Evolutionary conservation across 306 rosid genomes (phyloP).

Genomic region (Quercus glauca): DNA sequence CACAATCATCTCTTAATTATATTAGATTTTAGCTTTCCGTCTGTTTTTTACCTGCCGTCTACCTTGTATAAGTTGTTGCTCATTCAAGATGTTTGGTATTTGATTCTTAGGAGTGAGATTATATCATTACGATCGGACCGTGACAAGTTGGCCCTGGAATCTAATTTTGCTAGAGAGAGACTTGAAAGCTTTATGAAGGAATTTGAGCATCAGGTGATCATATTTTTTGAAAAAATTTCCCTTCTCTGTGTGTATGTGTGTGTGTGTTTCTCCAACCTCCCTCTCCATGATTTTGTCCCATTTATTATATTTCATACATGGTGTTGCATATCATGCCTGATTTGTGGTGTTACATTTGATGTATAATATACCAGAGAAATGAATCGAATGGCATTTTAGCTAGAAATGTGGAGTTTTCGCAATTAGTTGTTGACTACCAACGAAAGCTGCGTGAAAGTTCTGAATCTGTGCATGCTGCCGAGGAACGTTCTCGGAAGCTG

Average conservation of each 20-base stretch:
- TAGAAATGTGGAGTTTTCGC: constrained; percentile 90
- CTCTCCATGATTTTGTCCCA: background rate
- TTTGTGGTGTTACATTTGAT: background rate
- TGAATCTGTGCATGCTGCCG: constrained; percentile 67
- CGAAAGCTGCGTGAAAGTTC: constrained; percentile 77
- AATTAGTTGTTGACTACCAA: constrained; percentile 77
- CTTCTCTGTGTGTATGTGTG: background rate
- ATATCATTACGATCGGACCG: constrained; percentile 64
- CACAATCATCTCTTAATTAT: background rate
- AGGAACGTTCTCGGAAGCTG: constrained; percentile 67
- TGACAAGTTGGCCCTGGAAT: constrained; percentile 68
- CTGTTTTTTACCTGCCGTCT: background rate
- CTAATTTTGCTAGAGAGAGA: constrained; percentile 67
- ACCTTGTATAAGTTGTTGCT: background rate
- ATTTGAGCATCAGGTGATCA: constrained; percentile 69
- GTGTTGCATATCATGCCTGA: background rate
- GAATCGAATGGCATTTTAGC: constrained; percentile 65
- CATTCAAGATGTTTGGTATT: background rate
- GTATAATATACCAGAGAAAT: constrained; percentile 47
- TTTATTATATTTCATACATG: background rate
- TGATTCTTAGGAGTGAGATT: constrained; percentile 58
- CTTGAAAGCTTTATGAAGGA: constrained; percentile 74
- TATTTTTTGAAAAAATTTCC: background rate
- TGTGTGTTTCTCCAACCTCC: background rate
- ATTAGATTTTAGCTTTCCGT: background rate